Base-by-base conservation (phyloP, 208 protist species). In the Trypanosoma theileri region DNA sequence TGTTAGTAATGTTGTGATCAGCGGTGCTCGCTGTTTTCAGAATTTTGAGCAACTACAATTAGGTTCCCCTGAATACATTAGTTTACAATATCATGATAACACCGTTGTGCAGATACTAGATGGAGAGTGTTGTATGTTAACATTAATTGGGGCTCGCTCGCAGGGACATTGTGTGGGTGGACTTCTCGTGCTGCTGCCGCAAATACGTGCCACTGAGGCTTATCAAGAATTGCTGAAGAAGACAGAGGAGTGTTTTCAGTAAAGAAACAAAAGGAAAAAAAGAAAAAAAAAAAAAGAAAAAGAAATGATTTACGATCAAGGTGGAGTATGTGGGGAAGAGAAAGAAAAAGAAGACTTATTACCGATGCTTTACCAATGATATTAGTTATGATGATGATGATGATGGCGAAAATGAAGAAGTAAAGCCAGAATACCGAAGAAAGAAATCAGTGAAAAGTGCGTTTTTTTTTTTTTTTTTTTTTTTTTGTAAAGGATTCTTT, bases 1-100 rank as follows among this genome's bases (percentile, higher is more conserved):
- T 62, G 88, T 93, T 70, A 92, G 85, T 59, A 96, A 96, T 64
- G 88, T 94, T 19, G 83, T 81, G 0, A 59, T 94, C 41, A 94
- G 91, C 66, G 91, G 85, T 1, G 80, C 84, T 0, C 85, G 81
- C 14, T 87, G 74, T 69, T 94, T 89, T 65, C 82, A 91, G 45
- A 89, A 91, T 52, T 40, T 96, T 13, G 86, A 94, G 40, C 88
- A 93, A 73, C 70, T 96, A 40, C 67, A 84, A 26, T 54, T 94
- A 1, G 85, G 82, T 46, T 66, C 62, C 1, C 91, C 91, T 1
- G 50, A 42, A 22, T 93, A 94, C 59, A 86, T 96, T 59, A 82
- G 69, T 31, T 78, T 85, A 16, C 91, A 96, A 81, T 96, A 92
- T 69, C 88, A 92, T 66, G 85, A 96, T 62, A 71, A 79, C 16